Conservation (phyloP, 352 stramenopile species). For the Pseudoperonospora humuli region DNA sequence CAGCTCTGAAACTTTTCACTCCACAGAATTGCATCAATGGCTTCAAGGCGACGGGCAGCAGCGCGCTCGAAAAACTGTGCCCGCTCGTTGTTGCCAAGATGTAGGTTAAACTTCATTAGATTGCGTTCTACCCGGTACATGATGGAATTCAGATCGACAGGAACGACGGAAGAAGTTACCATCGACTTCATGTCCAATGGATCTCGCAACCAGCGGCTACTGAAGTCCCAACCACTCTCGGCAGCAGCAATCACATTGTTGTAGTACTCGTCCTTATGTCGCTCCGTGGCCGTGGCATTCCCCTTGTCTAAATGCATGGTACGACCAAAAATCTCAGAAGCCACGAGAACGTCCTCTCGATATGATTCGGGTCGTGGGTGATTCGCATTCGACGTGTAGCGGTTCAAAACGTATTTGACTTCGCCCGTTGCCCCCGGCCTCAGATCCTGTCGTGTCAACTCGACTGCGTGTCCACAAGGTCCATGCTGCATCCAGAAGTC, state of each 20-base stretch:
- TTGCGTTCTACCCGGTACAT: slow-evolving; percentile 76
- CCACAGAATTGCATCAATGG: slow-evolving; percentile 73
- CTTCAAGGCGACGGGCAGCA: slow-evolving; percentile 30
- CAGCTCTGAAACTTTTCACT: slow-evolving; percentile 41
- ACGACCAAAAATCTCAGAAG: slow-evolving; percentile 52
- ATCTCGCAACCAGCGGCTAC: slow-evolving; percentile 72
- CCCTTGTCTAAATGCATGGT: slow-evolving; percentile 23
- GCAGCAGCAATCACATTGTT: slow-evolving; percentile 76
- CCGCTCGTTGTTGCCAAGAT: slow-evolving; percentile 37
- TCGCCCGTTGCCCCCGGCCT: slow-evolving; percentile 1
- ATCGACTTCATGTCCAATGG: slow-evolving; percentile 63
- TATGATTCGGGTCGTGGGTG: slow-evolving; percentile 83
- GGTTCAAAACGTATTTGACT: slow-evolving; percentile 52
- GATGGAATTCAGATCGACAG: slow-evolving; percentile 82
- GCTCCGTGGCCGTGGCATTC: slow-evolving; percentile 28
- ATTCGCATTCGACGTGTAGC: slow-evolving; percentile 68
- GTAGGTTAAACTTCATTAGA: slow-evolving; percentile 50
- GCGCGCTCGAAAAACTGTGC: slow-evolving; percentile 37
- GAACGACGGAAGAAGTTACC: slow-evolving; percentile 56
- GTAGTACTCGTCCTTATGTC: slow-evolving; percentile 69
- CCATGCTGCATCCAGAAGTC: slow-evolving; percentile 78
- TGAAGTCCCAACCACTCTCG: slow-evolving; percentile 90
- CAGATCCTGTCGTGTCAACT: slow-evolving; percentile 27
- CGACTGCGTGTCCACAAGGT: slow-evolving; percentile 48
- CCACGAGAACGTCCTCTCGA: slow-evolving; percentile 66